Evolutionary conservation across 352 stramenopile genomes (phyloP).

Genomic region (Phytophthora cajani): DNA sequence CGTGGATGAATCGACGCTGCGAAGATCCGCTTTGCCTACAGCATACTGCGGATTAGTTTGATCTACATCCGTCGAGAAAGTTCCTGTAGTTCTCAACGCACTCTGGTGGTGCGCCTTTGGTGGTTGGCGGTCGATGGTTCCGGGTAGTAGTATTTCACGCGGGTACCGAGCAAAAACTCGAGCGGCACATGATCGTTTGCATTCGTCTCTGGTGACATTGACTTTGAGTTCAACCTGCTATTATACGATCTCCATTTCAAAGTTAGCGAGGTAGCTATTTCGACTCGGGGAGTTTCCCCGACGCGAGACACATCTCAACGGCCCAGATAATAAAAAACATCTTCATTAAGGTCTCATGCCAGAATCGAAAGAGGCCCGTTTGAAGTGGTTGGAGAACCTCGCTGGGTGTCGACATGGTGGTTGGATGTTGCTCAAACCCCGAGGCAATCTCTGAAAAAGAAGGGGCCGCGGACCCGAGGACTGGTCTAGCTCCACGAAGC

Average conservation of each 20-base stretch:
- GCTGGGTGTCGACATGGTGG: conserved; percentile 9
- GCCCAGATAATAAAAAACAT: neutral
- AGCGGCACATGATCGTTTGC: conserved; percentile 68
- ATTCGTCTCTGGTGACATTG: conserved; percentile 30
- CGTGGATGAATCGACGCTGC: conserved; percentile 31
- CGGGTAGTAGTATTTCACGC: conserved; percentile 47
- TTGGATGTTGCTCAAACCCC: conserved; percentile 30
- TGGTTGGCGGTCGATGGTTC: neutral
- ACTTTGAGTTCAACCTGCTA: neutral
- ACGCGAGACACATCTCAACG: conserved; percentile 8
- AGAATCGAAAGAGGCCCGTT: conserved; percentile 2
- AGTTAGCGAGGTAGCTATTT: conserved; percentile 21
- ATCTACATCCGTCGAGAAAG: neutral
- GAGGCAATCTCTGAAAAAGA: conserved; percentile 26
- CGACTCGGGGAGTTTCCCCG: conserved; percentile 26
- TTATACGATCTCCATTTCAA: conserved; percentile 1
- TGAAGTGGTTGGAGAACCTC: neutral
- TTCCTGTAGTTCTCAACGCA: neutral
- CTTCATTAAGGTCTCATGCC: neutral
- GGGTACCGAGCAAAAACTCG: conserved; percentile 66
- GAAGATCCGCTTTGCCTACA: conserved; percentile 22
- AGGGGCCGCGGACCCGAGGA: conserved; percentile 5
- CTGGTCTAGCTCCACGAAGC: conserved; percentile 30
- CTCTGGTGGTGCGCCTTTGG: conserved; percentile 9
- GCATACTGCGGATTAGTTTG: neutral